Conservation (phyloP, 768 basidiomycete species). For the Rhizopogon salebrosus region DNA sequence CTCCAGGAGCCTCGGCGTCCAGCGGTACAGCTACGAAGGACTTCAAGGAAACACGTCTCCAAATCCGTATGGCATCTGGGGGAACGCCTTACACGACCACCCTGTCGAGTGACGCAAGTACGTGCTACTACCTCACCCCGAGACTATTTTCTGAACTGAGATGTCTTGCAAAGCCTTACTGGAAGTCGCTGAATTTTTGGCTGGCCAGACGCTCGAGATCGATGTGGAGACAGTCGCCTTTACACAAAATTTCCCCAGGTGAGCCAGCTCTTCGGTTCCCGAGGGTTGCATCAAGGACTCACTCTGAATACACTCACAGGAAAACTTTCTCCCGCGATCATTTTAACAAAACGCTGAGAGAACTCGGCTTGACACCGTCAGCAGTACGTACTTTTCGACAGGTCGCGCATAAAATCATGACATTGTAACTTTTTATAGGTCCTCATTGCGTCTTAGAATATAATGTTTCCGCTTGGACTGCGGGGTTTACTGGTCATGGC, state of each 20-base stretch:
- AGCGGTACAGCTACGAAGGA: constrained; percentile 58
- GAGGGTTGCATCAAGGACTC: background rate
- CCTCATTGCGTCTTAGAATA: constrained; percentile 40
- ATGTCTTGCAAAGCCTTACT: constrained; percentile 51
- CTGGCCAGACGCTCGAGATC: constrained; percentile 62
- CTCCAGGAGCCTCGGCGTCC: constrained; percentile 31
- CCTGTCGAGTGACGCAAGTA: constrained; percentile 73
- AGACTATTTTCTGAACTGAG: background rate
- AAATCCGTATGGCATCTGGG: constrained; percentile 81
- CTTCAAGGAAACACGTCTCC: constrained; percentile 82
- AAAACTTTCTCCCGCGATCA: constrained; percentile 73
- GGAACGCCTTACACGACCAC: constrained; percentile 76
- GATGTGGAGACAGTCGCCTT: constrained; percentile 77
- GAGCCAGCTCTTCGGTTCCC: constrained; percentile 14
- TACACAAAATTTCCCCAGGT: constrained; percentile 84
- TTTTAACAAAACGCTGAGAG: constrained; percentile 73
- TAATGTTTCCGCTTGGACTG: background rate
- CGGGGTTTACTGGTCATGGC: no score
- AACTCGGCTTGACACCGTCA: constrained; percentile 86
- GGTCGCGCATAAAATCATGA: background rate
- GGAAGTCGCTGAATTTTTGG: constrained; percentile 85
- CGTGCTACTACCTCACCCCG: constrained; percentile 23
- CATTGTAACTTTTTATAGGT: constrained; percentile 33
- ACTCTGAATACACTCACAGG: constrained; percentile 31
- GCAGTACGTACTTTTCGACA: constrained; percentile 49